phyloP scores from a whole-genome alignment of 768 basidiomycete species.

The Agaricus blazei region DNA sequence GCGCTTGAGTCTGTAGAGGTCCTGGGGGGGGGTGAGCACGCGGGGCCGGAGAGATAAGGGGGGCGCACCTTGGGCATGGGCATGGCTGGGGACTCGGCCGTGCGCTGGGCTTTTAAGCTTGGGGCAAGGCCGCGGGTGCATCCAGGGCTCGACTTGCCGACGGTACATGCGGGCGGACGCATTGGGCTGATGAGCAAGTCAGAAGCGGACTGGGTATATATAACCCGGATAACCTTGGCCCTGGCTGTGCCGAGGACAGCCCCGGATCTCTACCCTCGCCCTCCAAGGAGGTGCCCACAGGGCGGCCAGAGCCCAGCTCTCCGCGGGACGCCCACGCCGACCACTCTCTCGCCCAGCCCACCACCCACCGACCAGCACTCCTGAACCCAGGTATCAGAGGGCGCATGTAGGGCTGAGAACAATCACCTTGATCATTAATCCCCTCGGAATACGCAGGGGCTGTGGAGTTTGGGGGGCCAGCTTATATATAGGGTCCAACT shows the following conservation, averaged over 20 bases:
- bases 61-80: neutral
- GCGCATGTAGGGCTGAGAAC: no score
- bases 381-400: no score
- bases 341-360: no score
- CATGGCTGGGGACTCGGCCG: neutral
- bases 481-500: no score
- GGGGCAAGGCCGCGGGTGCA: neutral
- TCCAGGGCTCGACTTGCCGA: neutral
- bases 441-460: no score
- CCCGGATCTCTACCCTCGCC: constrained; percentile 3
- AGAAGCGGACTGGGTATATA: neutral
- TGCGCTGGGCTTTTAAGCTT: constrained; percentile 5
- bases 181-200: neutral
- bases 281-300: constrained; percentile 6
- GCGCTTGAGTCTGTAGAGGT: neutral
- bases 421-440: no score
- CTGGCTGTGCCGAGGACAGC: constrained; percentile 5
- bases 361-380: no score
- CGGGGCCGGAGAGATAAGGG: neutral
- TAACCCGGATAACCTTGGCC: neutral
- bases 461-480: no score
- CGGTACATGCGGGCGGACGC: constrained; percentile 4
- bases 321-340: constrained; percentile 4
- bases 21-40: neutral
- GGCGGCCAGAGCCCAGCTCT: neutral